Evolutionary conservation across 305 asterid genomes (phyloP).

Genomic region (Fraxinus nigra): DNA sequence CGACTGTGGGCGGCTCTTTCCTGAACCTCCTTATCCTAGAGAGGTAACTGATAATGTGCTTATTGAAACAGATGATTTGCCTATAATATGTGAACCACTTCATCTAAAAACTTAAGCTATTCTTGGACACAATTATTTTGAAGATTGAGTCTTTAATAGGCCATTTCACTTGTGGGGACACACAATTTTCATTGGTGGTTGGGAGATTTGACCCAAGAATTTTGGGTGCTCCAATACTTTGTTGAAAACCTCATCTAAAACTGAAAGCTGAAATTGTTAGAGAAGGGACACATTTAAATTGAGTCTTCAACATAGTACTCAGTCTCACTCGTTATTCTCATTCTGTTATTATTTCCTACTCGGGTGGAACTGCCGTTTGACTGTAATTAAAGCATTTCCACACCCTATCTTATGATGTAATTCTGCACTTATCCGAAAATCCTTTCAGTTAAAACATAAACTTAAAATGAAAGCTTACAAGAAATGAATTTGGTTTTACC

Average conservation of each 20-base stretch:
- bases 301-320: neutral
- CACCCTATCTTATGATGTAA: neutral
- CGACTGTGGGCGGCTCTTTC: conserved; percentile 85
- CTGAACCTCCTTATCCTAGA: conserved; percentile 94
- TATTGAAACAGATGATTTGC: neutral
- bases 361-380: neutral
- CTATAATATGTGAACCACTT: neutral
- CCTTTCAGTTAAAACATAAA: neutral
- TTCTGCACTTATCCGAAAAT: neutral
- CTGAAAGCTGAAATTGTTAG: neutral
- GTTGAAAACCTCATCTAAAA: neutral
- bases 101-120: neutral
- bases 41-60: conserved; percentile 46
- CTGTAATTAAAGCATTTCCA: neutral
- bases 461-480: neutral
- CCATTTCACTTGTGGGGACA: neutral
- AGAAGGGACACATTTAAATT: neutral
- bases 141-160: neutral
- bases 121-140: neutral
- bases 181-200: neutral
- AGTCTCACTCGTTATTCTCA: neutral
- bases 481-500: neutral
- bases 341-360: too few relatives aligned
- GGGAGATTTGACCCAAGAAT: neutral
- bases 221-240: neutral